Conservation (phyloP, 2,329 filamentous ascomycete species). For the Alternaria ethzedia region DNA sequence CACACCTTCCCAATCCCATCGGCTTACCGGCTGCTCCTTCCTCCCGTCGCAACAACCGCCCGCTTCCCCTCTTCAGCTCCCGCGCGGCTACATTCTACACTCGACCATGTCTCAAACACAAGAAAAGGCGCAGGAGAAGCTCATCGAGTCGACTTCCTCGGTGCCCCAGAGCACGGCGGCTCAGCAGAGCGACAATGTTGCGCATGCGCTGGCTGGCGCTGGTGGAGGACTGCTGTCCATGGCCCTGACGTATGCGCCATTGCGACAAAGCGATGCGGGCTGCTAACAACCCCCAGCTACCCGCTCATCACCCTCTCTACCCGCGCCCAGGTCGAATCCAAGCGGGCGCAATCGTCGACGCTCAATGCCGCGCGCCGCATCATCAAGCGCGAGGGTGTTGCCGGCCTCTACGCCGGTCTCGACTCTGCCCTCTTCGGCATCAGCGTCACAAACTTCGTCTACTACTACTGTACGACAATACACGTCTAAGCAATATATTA, state of each 20-base stretch:
- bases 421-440: conserved; percentile 97
- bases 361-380: conserved; percentile 84
- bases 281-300: conserved; percentile 65
- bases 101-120: conserved; percentile 37
- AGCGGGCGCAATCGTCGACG: conserved; percentile 85
- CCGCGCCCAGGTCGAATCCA: conserved; percentile 96
- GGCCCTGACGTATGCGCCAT: conserved; percentile 76
- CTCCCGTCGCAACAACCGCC: neutral
- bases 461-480: conserved; percentile 81
- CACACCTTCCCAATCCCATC: neutral
- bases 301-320: conserved; percentile 97
- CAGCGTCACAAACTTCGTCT: conserved; percentile 98
- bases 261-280: neutral
- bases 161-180: conserved; percentile 65
- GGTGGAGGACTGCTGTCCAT: conserved; percentile 95
- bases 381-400: conserved; percentile 86
- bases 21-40: conserved; percentile 1
- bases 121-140: conserved; percentile 42
- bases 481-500: rapidly evolving
- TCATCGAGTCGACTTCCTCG: conserved; percentile 42
- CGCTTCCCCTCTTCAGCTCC: conserved; percentile 10
- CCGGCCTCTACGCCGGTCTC: conserved; percentile 89
- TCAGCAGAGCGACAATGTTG: conserved; percentile 94
- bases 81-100: neutral
- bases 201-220: conserved; percentile 89